These are phyloP conservation scores for Saccharomyces hybrid DNA, from an alignment of 1,139 yeast species.

Conservation along the genomic window DNA sequence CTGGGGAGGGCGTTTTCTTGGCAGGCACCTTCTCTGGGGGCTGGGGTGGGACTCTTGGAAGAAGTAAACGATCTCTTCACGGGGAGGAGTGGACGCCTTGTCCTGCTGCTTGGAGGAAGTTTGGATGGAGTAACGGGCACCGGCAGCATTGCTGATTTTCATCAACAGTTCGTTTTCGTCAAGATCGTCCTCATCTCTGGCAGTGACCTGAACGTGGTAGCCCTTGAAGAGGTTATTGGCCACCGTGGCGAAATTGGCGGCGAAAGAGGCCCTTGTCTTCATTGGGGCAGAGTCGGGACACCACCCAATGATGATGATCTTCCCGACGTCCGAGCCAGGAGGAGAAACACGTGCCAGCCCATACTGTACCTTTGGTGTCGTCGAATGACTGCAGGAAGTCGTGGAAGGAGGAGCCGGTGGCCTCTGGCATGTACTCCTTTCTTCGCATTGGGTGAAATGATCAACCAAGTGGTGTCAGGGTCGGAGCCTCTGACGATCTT, in stretches of 20 bases:
- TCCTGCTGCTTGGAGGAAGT: constrained; percentile 26
- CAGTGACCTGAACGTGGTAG: constrained; percentile 92
- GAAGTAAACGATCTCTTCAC: neutral
- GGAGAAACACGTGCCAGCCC: constrained; percentile 85
- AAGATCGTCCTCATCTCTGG: constrained; percentile 88
- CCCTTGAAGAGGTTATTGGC: constrained; percentile 58
- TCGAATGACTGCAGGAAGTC: constrained; percentile 74
- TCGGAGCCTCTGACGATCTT: constrained; percentile 57
- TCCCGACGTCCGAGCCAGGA: constrained; percentile 81
- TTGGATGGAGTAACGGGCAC: constrained; percentile 84
- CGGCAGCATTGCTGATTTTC: constrained; percentile 84
- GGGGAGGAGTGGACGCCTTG: constrained; percentile 43
- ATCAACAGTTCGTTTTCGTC: constrained; percentile 67
- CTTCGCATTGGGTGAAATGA: constrained; percentile 53
- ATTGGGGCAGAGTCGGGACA: constrained; percentile 82
- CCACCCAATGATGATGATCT: constrained; percentile 86
- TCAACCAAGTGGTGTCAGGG: constrained; percentile 47
- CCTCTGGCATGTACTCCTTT: constrained; percentile 54
- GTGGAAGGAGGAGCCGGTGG: constrained; percentile 53
- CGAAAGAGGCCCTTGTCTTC: constrained; percentile 65
- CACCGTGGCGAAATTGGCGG: constrained; percentile 67
- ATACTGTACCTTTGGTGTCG: constrained; percentile 83
- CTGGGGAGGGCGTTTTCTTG: constrained; percentile 38
- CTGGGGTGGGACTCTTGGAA: neutral
- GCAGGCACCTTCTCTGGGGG: neutral